These are phyloP conservation scores for Mortierella sp. DNA, from an alignment of 371 early-diverging fungal genomes.

Conservation along the genomic window DNA sequence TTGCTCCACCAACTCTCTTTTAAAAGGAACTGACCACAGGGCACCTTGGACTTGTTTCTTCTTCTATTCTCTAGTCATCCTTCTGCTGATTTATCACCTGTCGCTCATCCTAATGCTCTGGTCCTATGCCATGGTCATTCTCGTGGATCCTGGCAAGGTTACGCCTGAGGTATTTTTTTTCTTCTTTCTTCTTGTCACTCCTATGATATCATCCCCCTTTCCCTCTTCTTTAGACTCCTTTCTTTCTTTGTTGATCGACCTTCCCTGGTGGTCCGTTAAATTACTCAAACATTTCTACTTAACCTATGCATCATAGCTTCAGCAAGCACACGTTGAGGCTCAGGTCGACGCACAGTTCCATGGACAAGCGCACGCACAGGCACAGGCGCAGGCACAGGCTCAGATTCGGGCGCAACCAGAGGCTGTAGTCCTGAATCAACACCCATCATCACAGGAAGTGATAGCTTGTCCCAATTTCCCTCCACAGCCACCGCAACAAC, in stretches of 20 bases:
- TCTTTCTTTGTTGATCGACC: not conserved
- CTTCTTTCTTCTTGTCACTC: too few relatives aligned
- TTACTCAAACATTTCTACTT: too few relatives aligned
- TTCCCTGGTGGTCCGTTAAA: too few relatives aligned
- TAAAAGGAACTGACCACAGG: not conserved
- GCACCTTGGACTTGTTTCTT: not conserved
- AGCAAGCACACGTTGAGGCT: not conserved
- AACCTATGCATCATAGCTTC: not conserved
- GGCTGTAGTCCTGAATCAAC: not conserved
- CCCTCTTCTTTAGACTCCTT: not conserved
- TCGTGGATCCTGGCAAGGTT: conserved; percentile 59
- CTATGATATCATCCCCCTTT: not conserved
- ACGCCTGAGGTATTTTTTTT: conserved; percentile 26
- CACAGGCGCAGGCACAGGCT: not conserved
- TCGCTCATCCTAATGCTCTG: conserved; percentile 57
- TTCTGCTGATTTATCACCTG: conserved; percentile 58
- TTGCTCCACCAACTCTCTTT: not conserved
- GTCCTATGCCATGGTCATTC: conserved; percentile 59
- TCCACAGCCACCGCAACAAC: conserved; percentile 11
- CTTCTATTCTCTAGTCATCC: conserved; percentile 44
- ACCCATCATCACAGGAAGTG: not conserved
- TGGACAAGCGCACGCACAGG: not conserved
- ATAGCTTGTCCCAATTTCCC: too few relatives aligned
- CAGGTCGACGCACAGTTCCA: not conserved
- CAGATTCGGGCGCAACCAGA: not conserved